These are phyloP conservation scores for Ochetophila trinervis DNA, from an alignment of 306 rosid species.

Conservation along the genomic window DNA sequence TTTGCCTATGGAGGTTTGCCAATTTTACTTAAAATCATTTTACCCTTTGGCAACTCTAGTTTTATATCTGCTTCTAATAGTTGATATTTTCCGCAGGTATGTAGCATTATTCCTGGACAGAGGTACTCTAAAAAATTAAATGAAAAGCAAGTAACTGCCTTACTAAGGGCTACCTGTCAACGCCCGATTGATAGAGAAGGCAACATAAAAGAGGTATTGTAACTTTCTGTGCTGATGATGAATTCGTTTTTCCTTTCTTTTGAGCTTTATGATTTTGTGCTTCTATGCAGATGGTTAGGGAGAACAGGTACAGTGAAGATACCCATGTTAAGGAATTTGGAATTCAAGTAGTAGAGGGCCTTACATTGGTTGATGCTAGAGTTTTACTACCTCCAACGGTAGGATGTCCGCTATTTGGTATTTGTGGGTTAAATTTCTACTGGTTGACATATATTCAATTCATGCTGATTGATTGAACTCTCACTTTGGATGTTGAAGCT, in stretches of 20 bases:
- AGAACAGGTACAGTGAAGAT: constrained; percentile 28
- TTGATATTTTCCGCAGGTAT: constrained; percentile 34
- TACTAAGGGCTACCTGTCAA: constrained; percentile 68
- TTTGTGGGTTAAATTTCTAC: no score
- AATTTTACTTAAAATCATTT: not conserved
- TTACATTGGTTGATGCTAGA: constrained; percentile 46
- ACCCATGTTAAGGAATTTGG: constrained; percentile 37
- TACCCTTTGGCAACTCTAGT: not conserved
- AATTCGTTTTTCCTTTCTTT: not conserved
- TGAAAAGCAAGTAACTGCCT: constrained; percentile 52
- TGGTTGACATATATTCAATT: no score
- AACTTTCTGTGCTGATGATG: not conserved
- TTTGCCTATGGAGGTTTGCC: constrained; percentile 76
- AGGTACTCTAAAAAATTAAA: constrained; percentile 57
- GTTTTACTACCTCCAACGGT: constrained; percentile 69
- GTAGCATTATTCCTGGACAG: constrained; percentile 55
- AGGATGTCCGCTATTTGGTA: not conserved
- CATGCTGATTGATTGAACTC: no score
- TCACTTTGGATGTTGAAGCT: constrained; percentile 40
- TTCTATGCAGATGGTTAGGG: constrained; percentile 29
- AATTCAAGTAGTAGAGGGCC: constrained; percentile 30
- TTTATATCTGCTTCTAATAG: not conserved
- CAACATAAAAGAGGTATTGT: constrained; percentile 28
- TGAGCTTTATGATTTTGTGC: not conserved
- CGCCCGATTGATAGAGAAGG: constrained; percentile 38